These are phyloP conservation scores for Mycena sanguinolenta DNA, from an alignment of 768 basidiomycete genomes.

Conservation along the genomic window DNA sequence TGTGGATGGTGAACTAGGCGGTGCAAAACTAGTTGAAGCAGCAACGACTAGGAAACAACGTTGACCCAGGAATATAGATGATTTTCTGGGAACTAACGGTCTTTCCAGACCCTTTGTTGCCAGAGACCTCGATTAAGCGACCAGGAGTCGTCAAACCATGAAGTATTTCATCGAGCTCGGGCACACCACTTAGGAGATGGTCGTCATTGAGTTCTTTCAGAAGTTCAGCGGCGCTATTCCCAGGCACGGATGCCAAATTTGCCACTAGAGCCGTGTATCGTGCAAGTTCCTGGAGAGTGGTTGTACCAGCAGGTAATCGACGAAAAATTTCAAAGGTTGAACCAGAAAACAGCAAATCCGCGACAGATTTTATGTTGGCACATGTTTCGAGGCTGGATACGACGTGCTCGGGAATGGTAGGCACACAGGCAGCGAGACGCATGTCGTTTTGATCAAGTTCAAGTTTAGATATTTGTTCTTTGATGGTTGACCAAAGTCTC, in stretches of 20 bases:
- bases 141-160: slow-evolving; percentile 59
- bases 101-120: slow-evolving; percentile 75
- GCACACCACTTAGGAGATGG: slow-evolving; percentile 55
- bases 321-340: slow-evolving; percentile 64
- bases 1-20: slow-evolving; percentile 57
- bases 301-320: slow-evolving; percentile 61
- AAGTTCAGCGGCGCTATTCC: slow-evolving; percentile 50
- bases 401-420: slow-evolving; percentile 57
- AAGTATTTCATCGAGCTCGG: slow-evolving; percentile 66
- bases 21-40: slow-evolving; percentile 68
- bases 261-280: slow-evolving; percentile 54
- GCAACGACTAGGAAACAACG: slow-evolving; percentile 65
- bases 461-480: slow-evolving; percentile 11
- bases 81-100: slow-evolving; percentile 60
- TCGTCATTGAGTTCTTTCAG: slow-evolving; percentile 37
- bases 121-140: slow-evolving; percentile 77
- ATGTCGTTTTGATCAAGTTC: slow-evolving; percentile 40
- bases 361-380: slow-evolving; percentile 69
- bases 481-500: too few relatives aligned
- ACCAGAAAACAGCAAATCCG: slow-evolving; percentile 67
- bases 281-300: slow-evolving; percentile 64
- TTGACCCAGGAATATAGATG: slow-evolving; percentile 2
- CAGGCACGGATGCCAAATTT: slow-evolving; percentile 59
- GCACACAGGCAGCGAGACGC: slow-evolving; percentile 55
- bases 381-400: slow-evolving; percentile 60